A percentile compares a stretch with the other conserved stretches of the same genome.
Conservation (phyloP, 208 protist species). For the Vickermania ingenoplastis region DNA sequence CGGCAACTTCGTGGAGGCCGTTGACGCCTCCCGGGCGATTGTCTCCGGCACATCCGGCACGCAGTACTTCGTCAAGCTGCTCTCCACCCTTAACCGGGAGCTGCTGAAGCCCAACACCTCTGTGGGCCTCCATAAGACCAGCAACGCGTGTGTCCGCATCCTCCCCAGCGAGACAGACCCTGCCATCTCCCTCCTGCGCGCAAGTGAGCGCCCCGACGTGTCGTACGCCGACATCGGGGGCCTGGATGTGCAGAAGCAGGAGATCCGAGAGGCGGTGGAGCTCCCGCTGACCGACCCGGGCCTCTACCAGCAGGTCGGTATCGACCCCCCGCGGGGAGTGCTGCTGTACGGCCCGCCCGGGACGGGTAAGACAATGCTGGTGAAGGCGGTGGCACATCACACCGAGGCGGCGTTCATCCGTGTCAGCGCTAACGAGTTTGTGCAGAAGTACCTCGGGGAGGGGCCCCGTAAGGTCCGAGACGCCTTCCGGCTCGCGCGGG, state of each 20-base stretch:
- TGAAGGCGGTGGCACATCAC: conserved; percentile 99
- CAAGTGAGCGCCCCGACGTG: conserved; percentile 90
- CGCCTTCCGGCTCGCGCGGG: conserved; percentile 96
- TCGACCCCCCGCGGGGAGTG: conserved; percentile 99
- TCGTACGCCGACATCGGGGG: conserved; percentile 98
- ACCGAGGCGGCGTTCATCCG: conserved; percentile 97
- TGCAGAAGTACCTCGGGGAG: conserved; percentile 99
- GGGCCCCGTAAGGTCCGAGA: conserved; percentile 99
- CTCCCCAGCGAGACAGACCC: conserved; percentile 97
- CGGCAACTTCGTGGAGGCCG: conserved; percentile 99
- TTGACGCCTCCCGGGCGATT: conserved; percentile 95
- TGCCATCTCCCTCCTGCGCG: conserved; percentile 92
- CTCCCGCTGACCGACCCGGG: conserved; percentile 98
- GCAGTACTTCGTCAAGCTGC: conserved; percentile 97
- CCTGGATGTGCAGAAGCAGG: conserved; percentile 99
- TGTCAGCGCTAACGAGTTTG: conserved; percentile 99
- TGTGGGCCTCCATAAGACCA: conserved; percentile 98
- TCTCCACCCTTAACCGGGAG: conserved; percentile 96
- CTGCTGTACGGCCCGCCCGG: conserved; percentile 98
- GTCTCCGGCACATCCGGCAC: conserved; percentile 94
- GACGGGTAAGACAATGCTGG: conserved; percentile 98
- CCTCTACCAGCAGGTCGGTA: conserved; percentile 99
- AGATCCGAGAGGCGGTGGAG: conserved; percentile 99
- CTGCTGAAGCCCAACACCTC: conserved; percentile 98
- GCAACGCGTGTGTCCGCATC: conserved; percentile 98